Evolutionary conservation across 176 grass and related monocot species (phyloP).

Genomic region (Aegilops tauschii): DNA sequence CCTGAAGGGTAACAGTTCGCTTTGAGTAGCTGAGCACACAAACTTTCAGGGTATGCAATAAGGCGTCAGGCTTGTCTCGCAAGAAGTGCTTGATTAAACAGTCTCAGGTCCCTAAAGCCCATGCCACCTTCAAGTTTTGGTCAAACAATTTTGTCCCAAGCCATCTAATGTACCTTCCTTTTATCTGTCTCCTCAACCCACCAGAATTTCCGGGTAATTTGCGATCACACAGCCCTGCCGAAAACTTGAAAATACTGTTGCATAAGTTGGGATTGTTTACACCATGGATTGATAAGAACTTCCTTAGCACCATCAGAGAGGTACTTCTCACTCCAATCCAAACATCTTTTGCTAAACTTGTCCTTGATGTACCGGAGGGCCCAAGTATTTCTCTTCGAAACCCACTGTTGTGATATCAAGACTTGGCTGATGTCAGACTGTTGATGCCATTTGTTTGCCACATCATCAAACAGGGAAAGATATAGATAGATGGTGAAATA

Average conservation of each 20-base stretch:
- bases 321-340: background rate
- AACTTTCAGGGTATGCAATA: background rate
- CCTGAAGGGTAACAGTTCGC: background rate
- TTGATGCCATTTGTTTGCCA: background rate
- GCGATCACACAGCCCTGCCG: background rate
- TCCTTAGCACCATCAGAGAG: background rate
- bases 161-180: background rate
- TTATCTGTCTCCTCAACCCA: background rate
- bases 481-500: background rate
- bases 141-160: background rate
- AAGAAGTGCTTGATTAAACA: background rate
- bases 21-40: background rate
- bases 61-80: background rate
- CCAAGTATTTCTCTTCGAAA: background rate
- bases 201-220: background rate
- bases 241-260: background rate
- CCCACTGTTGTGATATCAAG: background rate
- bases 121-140: background rate
- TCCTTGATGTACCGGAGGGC: background rate
- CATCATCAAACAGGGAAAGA: background rate
- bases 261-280: background rate
- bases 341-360: background rate
- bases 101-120: background rate
- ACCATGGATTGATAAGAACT: background rate
- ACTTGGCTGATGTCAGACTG: background rate